These are phyloP conservation scores for Paratinospora sagittata DNA, from an alignment of 164 flowering plant species.

Conservation along the genomic window DNA sequence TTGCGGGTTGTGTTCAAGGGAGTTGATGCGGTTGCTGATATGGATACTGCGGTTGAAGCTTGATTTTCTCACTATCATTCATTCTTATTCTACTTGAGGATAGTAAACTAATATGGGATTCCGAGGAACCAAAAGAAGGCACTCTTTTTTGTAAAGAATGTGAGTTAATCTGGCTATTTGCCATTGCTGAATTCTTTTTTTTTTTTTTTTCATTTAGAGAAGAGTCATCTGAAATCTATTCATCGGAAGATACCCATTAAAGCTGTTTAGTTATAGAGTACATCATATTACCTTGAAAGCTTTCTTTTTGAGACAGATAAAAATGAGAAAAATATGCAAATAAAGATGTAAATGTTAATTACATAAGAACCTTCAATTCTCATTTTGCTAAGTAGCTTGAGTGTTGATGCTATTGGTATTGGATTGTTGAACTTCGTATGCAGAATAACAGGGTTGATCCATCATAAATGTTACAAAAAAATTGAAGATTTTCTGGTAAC, in stretches of 20 bases:
- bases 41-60: conserved; percentile 80
- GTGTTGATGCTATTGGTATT: background rate
- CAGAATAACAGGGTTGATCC: too few relatives aligned
- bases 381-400: background rate
- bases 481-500: too few relatives aligned
- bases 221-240: background rate
- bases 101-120: background rate
- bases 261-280: background rate
- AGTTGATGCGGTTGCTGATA: conserved; percentile 56
- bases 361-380: background rate
- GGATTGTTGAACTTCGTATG: background rate
- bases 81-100: background rate
- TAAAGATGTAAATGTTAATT: background rate
- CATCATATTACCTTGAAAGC: background rate
- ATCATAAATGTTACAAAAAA: too few relatives aligned
- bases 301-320: background rate
- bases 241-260: background rate
- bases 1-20: conserved; percentile 76
- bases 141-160: background rate
- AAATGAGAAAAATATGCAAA: background rate
- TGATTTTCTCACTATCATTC: conserved; percentile 22
- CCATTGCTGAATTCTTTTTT: background rate
- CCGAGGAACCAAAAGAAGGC: background rate
- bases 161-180: background rate
- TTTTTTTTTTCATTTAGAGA: conserved; percentile 1